Conservation (phyloP, 495 filamentous ascomycete genomes). For the Penicillium maclennaniae region DNA sequence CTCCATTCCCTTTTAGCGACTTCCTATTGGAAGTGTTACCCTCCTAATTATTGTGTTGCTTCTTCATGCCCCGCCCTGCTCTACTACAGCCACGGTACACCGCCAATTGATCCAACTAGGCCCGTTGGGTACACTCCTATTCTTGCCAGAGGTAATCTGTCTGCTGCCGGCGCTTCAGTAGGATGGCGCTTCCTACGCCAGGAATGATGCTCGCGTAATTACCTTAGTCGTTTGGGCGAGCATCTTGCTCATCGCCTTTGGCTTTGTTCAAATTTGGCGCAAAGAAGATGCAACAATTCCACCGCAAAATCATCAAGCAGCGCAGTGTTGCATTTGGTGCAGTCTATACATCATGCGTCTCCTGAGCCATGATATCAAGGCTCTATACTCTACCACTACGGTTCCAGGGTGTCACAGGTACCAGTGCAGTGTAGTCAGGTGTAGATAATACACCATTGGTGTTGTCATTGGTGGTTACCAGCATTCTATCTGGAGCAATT, state of each 20-base stretch:
- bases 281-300: slow-evolving; percentile 50
- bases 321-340: slow-evolving; percentile 51
- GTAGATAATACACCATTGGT: slow-evolving; percentile 42
- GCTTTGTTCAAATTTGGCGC: slow-evolving; percentile 43
- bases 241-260: slow-evolving; percentile 42
- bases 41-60: slow-evolving; percentile 46
- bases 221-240: slow-evolving; percentile 48
- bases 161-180: slow-evolving; percentile 58
- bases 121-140: slow-evolving; percentile 43
- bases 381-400: slow-evolving; percentile 67
- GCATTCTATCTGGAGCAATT: slow-evolving; percentile 45
- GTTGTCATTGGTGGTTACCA: slow-evolving; percentile 40
- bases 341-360: slow-evolving; percentile 24
- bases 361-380: slow-evolving; percentile 30
- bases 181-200: slow-evolving; percentile 55
- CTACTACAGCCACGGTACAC: slow-evolving; percentile 16
- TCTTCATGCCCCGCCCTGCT: slow-evolving; percentile 31
- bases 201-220: slow-evolving; percentile 51
- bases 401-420: slow-evolving; percentile 62
- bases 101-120: slow-evolving; percentile 48
- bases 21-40: slow-evolving; percentile 54
- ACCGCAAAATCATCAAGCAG: slow-evolving; percentile 50
- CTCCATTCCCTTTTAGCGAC: slow-evolving; percentile 7
- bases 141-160: slow-evolving; percentile 49
- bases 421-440: slow-evolving; percentile 31